Evolutionary conservation across 352 stramenopile species (phyloP), one percentile per base, ranked within the genome.

Genomic region (Phytophthora fragariae): DNA sequence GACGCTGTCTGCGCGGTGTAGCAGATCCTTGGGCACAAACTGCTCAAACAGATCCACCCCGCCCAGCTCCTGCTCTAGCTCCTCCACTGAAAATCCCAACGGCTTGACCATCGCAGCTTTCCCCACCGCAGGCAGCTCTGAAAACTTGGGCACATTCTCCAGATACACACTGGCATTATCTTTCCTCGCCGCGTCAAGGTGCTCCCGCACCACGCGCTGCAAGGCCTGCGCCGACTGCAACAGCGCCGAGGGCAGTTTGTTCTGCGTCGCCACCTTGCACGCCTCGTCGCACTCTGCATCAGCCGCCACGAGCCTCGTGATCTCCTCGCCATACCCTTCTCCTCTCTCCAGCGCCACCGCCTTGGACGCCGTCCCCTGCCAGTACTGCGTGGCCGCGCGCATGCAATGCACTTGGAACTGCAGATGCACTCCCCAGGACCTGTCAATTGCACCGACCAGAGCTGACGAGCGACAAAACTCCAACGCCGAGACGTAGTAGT

Each of bases 121-220:
- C 57, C 84, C 81, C 15, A 95, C 77, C 10, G 69, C 54, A 8
- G 82, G 78, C 39, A 95, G 65, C 21, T 91, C 83, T 11, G 75
- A 75, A 41, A 85, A 72, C 41, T 80, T 78, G 10, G 89, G 88
- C 11, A 95, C 76, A 12, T 92, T 93, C 61, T 94, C 89, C 53
- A 94, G 57, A 67, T 95, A 95, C 59, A 95, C 87, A 53, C 83
- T 93, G 31, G 83, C 80, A 73, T 95, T 95, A 72, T 95, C 89
- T 77, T 94, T 94, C 47, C 73, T 81, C 19, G 89, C 89, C 8
- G 67, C 77, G 19, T 82, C 75, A 12, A 93, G 82, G 24, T 82
- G 69, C 37, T 94, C 85, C 46, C 80, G 77, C 5, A 92, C 71
- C 31, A 92, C 79, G 11, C 74, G 72, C 62, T 93, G 83, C 61